Evolutionary conservation across 169 alveolate species (phyloP), one percentile per base, ranked within the genome.

Genomic region (Plasmodium reichenowi): DNA sequence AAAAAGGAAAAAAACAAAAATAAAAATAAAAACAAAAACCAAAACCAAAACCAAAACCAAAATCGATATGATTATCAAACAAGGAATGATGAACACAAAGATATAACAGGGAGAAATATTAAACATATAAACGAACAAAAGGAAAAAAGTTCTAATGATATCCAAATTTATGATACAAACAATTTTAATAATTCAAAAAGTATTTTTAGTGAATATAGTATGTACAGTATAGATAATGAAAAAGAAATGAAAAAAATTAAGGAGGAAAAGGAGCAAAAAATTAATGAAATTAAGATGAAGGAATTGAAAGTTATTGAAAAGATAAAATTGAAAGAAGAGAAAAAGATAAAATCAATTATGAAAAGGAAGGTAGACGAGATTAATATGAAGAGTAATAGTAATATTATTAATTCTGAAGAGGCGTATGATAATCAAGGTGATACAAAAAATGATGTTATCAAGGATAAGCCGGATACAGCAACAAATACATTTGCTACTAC

Each of bases 241-340:
- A 47, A 90, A n/a, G 56, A 50, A 64, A 45, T 70, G 45, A 64
- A 62, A 8, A 62, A 83, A 68, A 63, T 72, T 48, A 20, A 71
- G 20, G 72, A 56, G 26, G 91, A 60, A 66, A 67, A 70, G 66
- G 48, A 73, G 32, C 12, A 80, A 68, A 80, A 70, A 74, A 24
- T 72, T 6, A 29, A 80, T 29, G 88, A 76, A 90, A 72, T 90
- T 56, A 80, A 83, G 68, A n/a, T 50, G 22, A 76, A 75, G 26
- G 88, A 90, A 72, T 12, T 72, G 45, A 73, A 90, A 45, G 54
- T 86, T 13, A 24, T 86, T 32, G 92, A 86, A 72, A 62, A 64
- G 43, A 86, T 86, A 59, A 86, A 86, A 45, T 67, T 24, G 60
- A 86, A 72, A 66, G 92, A 86, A 52, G 92, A 86, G 54, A 70